These are phyloP conservation scores for Metarhizium anisopliae DNA, from an alignment of 2,329 filamentous ascomycete genomes.

Conservation along the genomic window DNA sequence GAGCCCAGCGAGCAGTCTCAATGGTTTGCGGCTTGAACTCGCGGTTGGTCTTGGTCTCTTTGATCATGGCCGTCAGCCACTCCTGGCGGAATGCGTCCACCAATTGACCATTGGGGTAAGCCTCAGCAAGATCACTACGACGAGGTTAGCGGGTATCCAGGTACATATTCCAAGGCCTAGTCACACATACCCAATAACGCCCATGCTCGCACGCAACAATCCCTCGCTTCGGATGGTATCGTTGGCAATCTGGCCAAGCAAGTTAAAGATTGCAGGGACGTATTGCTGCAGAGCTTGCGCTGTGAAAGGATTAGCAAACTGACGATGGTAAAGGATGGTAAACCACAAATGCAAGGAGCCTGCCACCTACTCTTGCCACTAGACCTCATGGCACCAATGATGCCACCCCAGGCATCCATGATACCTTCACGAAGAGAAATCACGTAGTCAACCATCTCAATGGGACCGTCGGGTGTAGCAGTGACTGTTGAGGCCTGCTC, in stretches of 20 bases:
- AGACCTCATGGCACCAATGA: constrained; percentile 86
- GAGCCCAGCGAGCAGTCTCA: constrained; percentile 93
- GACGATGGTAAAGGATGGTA: background rate
- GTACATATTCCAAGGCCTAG: background rate
- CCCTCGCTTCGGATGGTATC: constrained; percentile 87
- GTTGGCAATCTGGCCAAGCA: constrained; percentile 70
- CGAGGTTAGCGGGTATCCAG: constrained; percentile 8
- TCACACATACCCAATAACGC: constrained; percentile 76
- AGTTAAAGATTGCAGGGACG: constrained; percentile 76
- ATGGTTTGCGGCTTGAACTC: constrained; percentile 80
- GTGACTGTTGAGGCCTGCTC: constrained; percentile 85
- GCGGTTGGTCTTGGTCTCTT: constrained; percentile 82
- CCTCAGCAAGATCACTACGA: constrained; percentile 78
- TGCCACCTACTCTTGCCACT: constrained; percentile 65
- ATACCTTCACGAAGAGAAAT: constrained; percentile 92
- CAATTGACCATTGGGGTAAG: constrained; percentile 86
- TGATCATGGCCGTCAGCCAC: constrained; percentile 83
- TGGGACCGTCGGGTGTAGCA: constrained; percentile 68
- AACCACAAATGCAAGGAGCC: background rate
- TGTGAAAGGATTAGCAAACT: constrained; percentile 28
- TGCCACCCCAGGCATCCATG: constrained; percentile 98
- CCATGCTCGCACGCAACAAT: constrained; percentile 89
- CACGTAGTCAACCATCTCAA: constrained; percentile 96
- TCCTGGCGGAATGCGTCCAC: constrained; percentile 78
- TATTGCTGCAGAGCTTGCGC: constrained; percentile 66